These are phyloP conservation scores for Geotrichum macrosporum DNA, from an alignment of 1,139 yeast species.

Conservation along the genomic window DNA sequence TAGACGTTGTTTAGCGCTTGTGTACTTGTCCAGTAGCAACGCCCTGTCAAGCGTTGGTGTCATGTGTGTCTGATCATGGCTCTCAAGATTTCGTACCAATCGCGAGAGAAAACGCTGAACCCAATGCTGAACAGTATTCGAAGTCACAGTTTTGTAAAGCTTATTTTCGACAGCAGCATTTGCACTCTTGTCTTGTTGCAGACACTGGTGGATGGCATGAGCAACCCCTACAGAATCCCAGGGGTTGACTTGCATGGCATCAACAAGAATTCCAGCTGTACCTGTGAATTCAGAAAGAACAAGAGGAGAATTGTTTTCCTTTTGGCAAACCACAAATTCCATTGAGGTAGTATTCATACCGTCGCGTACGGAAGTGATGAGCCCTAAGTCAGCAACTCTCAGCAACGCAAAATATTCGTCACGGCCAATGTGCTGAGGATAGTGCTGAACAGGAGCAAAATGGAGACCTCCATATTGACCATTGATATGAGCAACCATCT, in stretches of 20 bases:
- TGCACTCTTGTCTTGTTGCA: conserved; percentile 43
- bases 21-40: conserved; percentile 53
- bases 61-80: conserved; percentile 46
- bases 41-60: conserved; percentile 81
- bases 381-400: conserved; percentile 83
- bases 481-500: conserved; percentile 72
- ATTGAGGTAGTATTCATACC: conserved; percentile 95
- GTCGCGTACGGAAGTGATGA: conserved; percentile 87
- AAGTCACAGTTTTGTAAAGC: conserved; percentile 59
- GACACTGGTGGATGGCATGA: conserved; percentile 67
- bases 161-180: conserved; percentile 35
- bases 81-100: conserved; percentile 49
- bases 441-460: conserved; percentile 61
- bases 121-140: conserved; percentile 80
- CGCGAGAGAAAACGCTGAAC: conserved; percentile 57
- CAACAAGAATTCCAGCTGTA: conserved; percentile 71
- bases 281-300: conserved; percentile 82
- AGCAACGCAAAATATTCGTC: conserved; percentile 86
- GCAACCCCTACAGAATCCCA: conserved; percentile 79
- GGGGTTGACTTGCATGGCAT: conserved; percentile 85
- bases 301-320: conserved; percentile 60
- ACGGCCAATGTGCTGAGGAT: conserved; percentile 80
- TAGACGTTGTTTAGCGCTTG: conserved; percentile 59
- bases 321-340: conserved; percentile 88
- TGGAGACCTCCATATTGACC: conserved; percentile 70